Base-by-base conservation (phyloP, 768 basidiomycete species). In the Vishniacozyma victoriae region DNA sequence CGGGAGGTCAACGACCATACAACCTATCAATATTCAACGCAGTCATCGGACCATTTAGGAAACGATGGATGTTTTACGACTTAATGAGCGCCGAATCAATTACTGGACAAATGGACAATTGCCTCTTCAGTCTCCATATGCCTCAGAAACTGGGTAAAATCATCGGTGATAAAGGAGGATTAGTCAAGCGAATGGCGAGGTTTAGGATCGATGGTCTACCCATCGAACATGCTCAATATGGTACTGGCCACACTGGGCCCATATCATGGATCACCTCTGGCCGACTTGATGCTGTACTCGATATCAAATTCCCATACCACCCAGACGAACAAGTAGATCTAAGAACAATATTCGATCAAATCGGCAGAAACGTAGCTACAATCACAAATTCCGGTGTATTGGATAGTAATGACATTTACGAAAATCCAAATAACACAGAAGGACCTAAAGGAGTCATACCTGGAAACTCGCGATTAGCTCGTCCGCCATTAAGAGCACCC, bases 181-280 rank as follows among this genome's bases (percentile, higher is more conserved):
- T 55, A 42, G 91, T 89, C 84, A 82, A 81, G 9, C 78, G 87
- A 42, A 90, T 96, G 90, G 91, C 90, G 52, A 86, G 95, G 42
- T 85, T 97, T 66, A 82, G 95, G 14, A 92, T 99, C 46, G 95
- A 99, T 67, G 93, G 93, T 12, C 84, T 99, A 41, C 90, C 87
- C 53, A 83, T 99, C 59, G 95, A 99, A 73, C 95, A 99, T 69
- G 75, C 95, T 44, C 87, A 95, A 72, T 81, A 83, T 42, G 82
- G 85, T 26, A 82, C 84, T 3, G 86, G 85, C 2, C 86, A 84
- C 54, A 69, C 68, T 12, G 87, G 90, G 5, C 91, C 92, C 12
- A 84, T 97, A 51, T 91, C 90, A 1, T 99, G 95, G 95, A 90
- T 99, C 50, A 92, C 86, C 0, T 87, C 92, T 0, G 95, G 95